Conservation (phyloP, 225 moss, liverwort and hornwort species). For the Anthoceros angustus region DNA sequence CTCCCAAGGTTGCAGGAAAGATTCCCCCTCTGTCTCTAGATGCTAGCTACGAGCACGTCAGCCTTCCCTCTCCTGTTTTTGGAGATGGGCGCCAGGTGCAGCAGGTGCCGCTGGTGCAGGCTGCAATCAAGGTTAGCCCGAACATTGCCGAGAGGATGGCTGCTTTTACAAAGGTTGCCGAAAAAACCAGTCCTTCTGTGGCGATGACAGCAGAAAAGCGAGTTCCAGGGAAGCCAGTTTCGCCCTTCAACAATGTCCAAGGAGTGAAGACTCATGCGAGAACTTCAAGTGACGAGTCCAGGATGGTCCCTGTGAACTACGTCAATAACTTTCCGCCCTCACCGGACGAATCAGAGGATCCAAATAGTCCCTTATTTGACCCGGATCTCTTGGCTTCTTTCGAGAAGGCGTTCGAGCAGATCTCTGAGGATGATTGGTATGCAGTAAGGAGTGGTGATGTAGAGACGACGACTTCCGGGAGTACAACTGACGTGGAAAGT, state of each 20-base stretch:
- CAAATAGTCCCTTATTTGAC: constrained; percentile 8
- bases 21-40: not conserved
- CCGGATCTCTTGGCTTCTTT: constrained; percentile 41
- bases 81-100: constrained; percentile 16
- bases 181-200: constrained; percentile 10
- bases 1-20: not conserved
- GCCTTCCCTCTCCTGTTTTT: not conserved
- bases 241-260: not conserved
- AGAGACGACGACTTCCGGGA: constrained; percentile 14
- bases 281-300: not conserved
- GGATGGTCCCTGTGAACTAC: not conserved
- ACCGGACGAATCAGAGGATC: not conserved
- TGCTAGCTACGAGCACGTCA: not conserved
- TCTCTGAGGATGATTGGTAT: constrained; percentile 32
- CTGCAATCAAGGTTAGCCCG: not conserved
- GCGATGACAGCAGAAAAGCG: constrained; percentile 9
- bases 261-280: too few species aligned
- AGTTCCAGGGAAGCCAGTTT: constrained; percentile 12
- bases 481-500: constrained; percentile 6
- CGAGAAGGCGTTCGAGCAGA: constrained; percentile 40
- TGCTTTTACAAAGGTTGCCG: too few species aligned
- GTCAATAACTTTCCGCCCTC: not conserved
- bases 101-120: too few species aligned
- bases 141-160: constrained; percentile 15
- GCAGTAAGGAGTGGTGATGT: constrained; percentile 23